Evolutionary conservation across 176 grass and related monocot species (phyloP), one percentile per base, ranked within the genome.

Genomic region (Avena sativa): DNA sequence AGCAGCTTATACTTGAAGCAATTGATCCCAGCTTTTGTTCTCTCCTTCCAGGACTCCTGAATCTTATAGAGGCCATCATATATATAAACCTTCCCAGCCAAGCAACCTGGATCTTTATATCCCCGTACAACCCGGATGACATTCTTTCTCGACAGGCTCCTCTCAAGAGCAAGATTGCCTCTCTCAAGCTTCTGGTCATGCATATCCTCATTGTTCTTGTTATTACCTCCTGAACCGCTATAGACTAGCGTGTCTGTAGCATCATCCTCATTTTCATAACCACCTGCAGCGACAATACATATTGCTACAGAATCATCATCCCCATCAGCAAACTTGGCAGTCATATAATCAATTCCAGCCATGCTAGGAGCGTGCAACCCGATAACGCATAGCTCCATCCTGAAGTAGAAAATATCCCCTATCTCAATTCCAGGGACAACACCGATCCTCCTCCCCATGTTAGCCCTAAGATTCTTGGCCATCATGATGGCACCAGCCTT

Each of bases 11-110:
- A 98, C 88, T 98, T 98, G 50, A 98, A 98, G 73, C 92, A 88
- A 73, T 67, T 78, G 82, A 87, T 91, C 12, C 96, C 95, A 72
- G 50, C 19, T 49, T 92, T 98, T 53, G 86, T 77, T 86, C 73
- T 98, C 68, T 95, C 96, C 66, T 86, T 94, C 96, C 96, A 98
- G 30, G 93, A 92, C 55, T 87, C 86, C 8, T 94, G 90, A 86
- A 98, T 95, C 83, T 85, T 92, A 81, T 95, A 98, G 59, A 98
- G 88, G 68, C 96, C 96, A 84, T 98, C 96, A 88, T 98, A 98
- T 32, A 95, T 92, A 79, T 98, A 98, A 88, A 98, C 85, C 83
- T 94, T 98, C 44, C 93, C 88, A 61, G 81, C 78, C 73, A 86
- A 81, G 76, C 82, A 87, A 72, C 74, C 72, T 65, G 90, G 87